Base-by-base conservation (phyloP, 176 grass and related monocot species). In the Elaeis guineensis region DNA sequence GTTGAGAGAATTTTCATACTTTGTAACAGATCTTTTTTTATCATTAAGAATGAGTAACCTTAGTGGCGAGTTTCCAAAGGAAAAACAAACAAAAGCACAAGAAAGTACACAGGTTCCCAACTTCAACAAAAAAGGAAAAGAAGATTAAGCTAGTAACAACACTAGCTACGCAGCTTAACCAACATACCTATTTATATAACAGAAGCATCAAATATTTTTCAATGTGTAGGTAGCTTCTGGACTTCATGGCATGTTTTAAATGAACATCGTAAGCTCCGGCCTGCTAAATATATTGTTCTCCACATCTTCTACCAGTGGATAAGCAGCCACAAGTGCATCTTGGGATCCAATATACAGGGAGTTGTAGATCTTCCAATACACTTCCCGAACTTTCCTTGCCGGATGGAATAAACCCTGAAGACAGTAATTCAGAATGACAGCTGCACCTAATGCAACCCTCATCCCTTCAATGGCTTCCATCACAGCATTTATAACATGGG, bases 361-460 rank as follows among this genome's bases (percentile, higher is more conserved):
- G 60, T 98, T 98, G 67, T 98, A 98, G 25, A 98, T 98, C 78
- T 88, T 98, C 87, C 93, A 98, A 68, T 98, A 98, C n/a, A 98
- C 93, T 78, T 92, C 87, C 17, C 93, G 78, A 25, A 98, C 87
- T 85, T 92, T 98, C 59, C 93, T 85, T 50, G 93, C 79, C 51
- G 93, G 93, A 69, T 98, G 93, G 70, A 98, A 98, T 49, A 98
- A 69, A 14, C 93, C 93, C 79, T 98, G 93, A 26, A 98, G 84
- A 44, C 87, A 98, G 69, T 92, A 98, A 56, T 98, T 98, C 53
- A 92, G 61, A 80, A 98, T 75, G 22, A 92, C 81, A 65, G 87
- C 87, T 39, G 93, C 58, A 62, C 93, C 93, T 50, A 98, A 78
- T 3, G 93, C 93, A 74, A 98, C 87, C 55, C 87, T 79, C 93